Conservation (phyloP, 371 early-diverging fungal genomes). For the Lichtheimia corymbifera region DNA sequence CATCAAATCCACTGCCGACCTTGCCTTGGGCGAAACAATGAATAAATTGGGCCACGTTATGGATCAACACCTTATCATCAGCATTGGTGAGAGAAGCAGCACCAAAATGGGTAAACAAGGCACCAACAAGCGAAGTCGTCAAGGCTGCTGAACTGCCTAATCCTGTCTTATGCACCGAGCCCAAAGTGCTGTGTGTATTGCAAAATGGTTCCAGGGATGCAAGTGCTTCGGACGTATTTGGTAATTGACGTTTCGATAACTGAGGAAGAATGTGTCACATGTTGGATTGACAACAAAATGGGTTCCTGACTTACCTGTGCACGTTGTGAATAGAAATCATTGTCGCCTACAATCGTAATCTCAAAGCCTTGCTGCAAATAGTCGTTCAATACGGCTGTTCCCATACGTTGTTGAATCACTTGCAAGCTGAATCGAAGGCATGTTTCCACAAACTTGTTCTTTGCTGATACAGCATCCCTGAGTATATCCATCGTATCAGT, state of each 20-base stretch:
- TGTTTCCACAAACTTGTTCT: conserved; percentile 44
- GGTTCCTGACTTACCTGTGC: conserved; percentile 48
- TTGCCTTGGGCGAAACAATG: conserved; percentile 98
- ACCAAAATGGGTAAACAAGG: conserved; percentile 73
- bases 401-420: conserved; percentile 33
- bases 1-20: conserved; percentile 96
- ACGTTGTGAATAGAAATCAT: conserved; percentile 95
- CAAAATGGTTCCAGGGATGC: conserved; percentile 68
- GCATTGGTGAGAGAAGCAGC: conserved; percentile 25
- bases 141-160: conserved; percentile 95
- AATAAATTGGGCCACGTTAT: conserved; percentile 87
- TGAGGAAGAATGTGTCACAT: background rate
- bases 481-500: background rate
- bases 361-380: conserved; percentile 45
- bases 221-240: conserved; percentile 61
- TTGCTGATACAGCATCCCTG: conserved; percentile 15
- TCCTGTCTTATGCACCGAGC: conserved; percentile 91
- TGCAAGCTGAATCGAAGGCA: conserved; percentile 32
- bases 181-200: conserved; percentile 67
- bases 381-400: background rate
- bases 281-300: conserved; percentile 19
- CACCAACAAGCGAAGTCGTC: conserved; percentile 84
- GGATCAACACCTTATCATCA: conserved; percentile 54
- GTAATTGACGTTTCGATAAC: conserved; percentile 51
- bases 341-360: conserved; percentile 82